Conservation (phyloP, 768 basidiomycete species). For the Mycena metata region DNA sequence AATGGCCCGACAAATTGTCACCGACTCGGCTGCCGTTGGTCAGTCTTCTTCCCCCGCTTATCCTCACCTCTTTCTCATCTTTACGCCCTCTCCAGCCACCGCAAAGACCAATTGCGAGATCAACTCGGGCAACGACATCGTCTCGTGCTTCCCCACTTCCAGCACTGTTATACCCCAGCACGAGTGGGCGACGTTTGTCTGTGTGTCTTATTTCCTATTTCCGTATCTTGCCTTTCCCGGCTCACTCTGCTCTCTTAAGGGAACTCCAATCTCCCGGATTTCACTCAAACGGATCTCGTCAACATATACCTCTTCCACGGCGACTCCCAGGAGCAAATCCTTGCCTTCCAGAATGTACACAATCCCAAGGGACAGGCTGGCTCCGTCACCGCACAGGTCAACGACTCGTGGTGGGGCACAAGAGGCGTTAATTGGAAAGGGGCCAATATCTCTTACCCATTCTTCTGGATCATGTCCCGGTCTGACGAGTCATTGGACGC, state of each 20-base stretch:
- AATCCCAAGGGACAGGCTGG: conserved; percentile 72
- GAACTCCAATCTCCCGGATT: conserved; percentile 80
- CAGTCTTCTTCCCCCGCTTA: conserved; percentile 27
- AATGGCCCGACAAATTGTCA: conserved; percentile 53
- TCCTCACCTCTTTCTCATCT: conserved; percentile 14
- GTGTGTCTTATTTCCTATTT: conserved; percentile 62
- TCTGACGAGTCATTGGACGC: conserved; percentile 63
- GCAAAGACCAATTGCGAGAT: conserved; percentile 67
- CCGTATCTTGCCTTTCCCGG: conserved; percentile 32
- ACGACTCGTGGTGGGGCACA: conserved; percentile 82
- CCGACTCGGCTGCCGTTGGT: conserved; percentile 53
- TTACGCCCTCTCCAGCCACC: conserved; percentile 42
- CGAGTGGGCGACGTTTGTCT: conserved; percentile 82
- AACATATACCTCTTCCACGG: conserved; percentile 85
- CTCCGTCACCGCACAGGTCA: conserved; percentile 64
- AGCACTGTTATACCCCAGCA: conserved; percentile 76
- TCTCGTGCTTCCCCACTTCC: conserved; percentile 81
- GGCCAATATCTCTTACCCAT: conserved; percentile 72
- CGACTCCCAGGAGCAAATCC: conserved; percentile 68
- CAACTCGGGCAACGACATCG: conserved; percentile 75
- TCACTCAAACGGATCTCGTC: conserved; percentile 73
- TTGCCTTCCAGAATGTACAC: conserved; percentile 54
- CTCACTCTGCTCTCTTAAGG: conserved; percentile 55
- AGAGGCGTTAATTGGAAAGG: conserved; percentile 65
- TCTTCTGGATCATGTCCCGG: conserved; percentile 83